Evolutionary conservation across 805 yeast genomes (phyloP), one percentile per base, ranked within the genome.

Genomic region (Cyberlindnera veronae): DNA sequence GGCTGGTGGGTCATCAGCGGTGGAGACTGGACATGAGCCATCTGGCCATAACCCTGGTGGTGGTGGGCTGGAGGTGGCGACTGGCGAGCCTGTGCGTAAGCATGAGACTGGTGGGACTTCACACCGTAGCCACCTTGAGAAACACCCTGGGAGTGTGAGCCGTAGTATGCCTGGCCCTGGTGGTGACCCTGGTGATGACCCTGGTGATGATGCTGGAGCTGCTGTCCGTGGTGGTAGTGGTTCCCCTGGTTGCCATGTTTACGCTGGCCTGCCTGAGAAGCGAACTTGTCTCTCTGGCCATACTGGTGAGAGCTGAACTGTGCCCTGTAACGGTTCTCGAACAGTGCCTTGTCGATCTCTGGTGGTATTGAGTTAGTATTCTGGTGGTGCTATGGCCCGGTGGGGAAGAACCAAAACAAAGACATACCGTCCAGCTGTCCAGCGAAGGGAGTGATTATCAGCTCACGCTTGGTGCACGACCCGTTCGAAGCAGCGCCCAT

Each of bases 331-430:
- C 55, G 52, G 34, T 43, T 46, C 29, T 54, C 57, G 23, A 54
- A 49, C 34, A 54, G 38, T 9, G 55, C 58, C 40, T 38, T 54
- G 24, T 54, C 56, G 19, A 54, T 42, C 21, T 49, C 58, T 53
- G 28, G 4, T 6, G 23, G n/a, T 12, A 3, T n/a, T 16, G 7
- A 2, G 47, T 40, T 45, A 41, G 48, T 46, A 39, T 17, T 31
- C 27, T 29, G 23, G 28, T 18, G 21, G 23, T n/a, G 33, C 29
- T 4, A 14, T 16, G 20, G 14, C 9, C 20, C 14, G 32, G 6
- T 29, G 21, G 32, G 23, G 11, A 18, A 20, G 16, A 18, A 26
- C 16, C 39, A 36, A 21, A 31, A 29, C 16, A 18, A 29, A 14
- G 15, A 45, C 51, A 18, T 40, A 41, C 53, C 50, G 14, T 49